Conservation (phyloP, 768 basidiomycete species). For the Atractiella rhizophila region DNA sequence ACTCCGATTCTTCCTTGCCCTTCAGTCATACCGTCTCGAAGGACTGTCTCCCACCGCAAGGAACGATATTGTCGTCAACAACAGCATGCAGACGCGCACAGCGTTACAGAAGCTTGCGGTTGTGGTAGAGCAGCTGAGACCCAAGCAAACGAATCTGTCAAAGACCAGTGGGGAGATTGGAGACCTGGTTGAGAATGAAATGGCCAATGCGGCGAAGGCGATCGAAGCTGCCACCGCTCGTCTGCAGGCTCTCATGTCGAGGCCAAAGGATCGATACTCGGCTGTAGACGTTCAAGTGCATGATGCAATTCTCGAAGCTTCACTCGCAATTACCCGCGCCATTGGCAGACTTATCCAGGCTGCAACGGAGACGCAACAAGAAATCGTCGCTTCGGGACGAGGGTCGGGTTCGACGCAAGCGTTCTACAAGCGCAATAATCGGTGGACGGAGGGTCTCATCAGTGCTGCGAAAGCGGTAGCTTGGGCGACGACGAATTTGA, state of each 20-base stretch:
- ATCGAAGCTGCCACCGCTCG: conserved; percentile 82
- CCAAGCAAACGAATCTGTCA: conserved; percentile 48
- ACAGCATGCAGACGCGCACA: conserved; percentile 59
- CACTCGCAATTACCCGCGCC: conserved; percentile 82
- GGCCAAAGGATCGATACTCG: conserved; percentile 70
- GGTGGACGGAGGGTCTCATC: conserved; percentile 98
- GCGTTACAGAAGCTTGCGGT: conserved; percentile 68
- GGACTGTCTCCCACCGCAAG: conserved; percentile 40
- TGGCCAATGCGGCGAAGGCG: conserved; percentile 71
- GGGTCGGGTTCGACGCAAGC: conserved; percentile 79
- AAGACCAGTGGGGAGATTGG: conserved; percentile 79
- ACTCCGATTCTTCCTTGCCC: conserved; percentile 72
- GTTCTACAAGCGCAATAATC: conserved; percentile 98
- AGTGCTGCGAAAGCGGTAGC: conserved; percentile 95
- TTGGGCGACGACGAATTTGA: conserved; percentile 78
- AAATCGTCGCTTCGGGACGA: conserved; percentile 85
- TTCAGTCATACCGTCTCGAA: conserved; percentile 85
- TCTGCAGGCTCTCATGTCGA: conserved; percentile 67
- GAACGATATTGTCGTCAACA: conserved; percentile 66
- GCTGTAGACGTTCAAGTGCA: conserved; percentile 88
- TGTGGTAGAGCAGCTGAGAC: conserved; percentile 57
- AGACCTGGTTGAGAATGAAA: conserved; percentile 86
- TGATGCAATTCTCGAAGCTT: conserved; percentile 80
- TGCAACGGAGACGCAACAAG: conserved; percentile 90
- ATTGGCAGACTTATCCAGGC: conserved; percentile 86